Percentiles rank a stretch among this genome's conserved stretches.
Conservation (phyloP, 495 filamentous ascomycete species). For the Elasticomyces elasticus region DNA sequence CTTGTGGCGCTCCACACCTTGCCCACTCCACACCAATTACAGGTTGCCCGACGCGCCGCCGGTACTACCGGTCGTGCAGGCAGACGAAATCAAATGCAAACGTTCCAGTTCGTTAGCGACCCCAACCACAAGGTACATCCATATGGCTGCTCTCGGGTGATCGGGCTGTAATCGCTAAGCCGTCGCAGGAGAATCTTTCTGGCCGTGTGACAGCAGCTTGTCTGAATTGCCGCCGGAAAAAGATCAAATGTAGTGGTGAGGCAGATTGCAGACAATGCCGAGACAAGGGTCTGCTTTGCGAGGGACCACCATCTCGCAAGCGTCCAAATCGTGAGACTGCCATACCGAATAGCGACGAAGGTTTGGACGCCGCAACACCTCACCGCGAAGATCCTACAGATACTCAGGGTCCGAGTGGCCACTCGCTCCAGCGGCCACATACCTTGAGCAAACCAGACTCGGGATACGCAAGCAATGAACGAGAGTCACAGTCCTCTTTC, state of each 20-base stretch:
- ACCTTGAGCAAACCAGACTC: background rate
- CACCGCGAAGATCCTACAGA: background rate
- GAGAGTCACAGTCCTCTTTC: background rate
- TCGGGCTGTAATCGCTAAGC: no score
- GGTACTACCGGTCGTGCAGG: no score
- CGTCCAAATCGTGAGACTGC: background rate
- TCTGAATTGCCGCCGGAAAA: slow-evolving; percentile 6
- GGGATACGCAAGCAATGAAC: background rate
- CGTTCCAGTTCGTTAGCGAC: slow-evolving; percentile 11
- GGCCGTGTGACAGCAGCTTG: slow-evolving; percentile 12
- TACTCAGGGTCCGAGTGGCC: no score
- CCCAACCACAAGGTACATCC: slow-evolving; percentile 11
- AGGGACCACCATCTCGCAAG: slow-evolving; percentile 5
- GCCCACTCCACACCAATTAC: no score
- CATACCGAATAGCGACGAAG: background rate
- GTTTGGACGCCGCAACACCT: background rate
- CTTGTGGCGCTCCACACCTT: no score
- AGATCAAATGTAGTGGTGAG: slow-evolving; percentile 7
- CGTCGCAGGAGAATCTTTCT: slow-evolving; percentile 15
- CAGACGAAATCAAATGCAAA: background rate
- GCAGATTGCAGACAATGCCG: background rate
- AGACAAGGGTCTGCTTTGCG: slow-evolving; percentile 4
- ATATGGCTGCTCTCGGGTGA: no score
- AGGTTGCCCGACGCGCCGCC: no score
- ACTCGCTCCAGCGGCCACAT: background rate